phyloP scores from a whole-genome alignment of 2,329 filamentous ascomycete species.

The Westerdykella aurantiaca region DNA sequence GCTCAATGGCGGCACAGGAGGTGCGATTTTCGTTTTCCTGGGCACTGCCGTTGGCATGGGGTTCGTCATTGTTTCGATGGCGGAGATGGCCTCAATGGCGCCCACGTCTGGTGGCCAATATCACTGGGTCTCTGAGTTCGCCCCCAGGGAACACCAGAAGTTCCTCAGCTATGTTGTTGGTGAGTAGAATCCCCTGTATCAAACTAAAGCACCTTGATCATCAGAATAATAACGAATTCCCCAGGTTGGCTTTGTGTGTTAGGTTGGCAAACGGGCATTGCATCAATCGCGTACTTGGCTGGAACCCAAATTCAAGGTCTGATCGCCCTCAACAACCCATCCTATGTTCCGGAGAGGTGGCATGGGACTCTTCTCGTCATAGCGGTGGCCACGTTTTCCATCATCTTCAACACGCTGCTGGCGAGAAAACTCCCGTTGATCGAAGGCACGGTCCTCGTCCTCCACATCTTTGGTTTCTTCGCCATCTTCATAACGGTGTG shows the following conservation, averaged over 20 bases:
- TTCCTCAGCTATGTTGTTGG: constrained; percentile 30
- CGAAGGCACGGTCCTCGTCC: constrained; percentile 43
- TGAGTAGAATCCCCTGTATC: constrained; percentile 1
- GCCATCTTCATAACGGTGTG: constrained; percentile 39
- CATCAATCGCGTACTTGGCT: constrained; percentile 24
- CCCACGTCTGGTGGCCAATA: constrained; percentile 16
- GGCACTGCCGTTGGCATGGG: constrained; percentile 29
- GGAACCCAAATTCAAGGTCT: constrained; percentile 30
- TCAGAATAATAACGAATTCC: background rate
- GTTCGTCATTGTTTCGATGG: constrained; percentile 25
- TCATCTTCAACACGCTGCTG: constrained; percentile 43
- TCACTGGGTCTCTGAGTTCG: constrained; percentile 17
- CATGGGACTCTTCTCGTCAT: constrained; percentile 48
- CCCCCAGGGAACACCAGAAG: constrained; percentile 22
- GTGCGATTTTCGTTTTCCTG: constrained; percentile 32
- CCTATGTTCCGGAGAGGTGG: constrained; percentile 41
- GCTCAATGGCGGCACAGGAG: constrained; percentile 31
- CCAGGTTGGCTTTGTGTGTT: constrained; percentile 40
- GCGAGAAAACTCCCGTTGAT: constrained; percentile 42
- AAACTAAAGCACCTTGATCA: background rate
- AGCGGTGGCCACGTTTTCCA: constrained; percentile 36
- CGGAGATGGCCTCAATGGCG: constrained; percentile 30
- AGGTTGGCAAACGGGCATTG: constrained; percentile 38
- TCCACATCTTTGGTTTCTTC: constrained; percentile 49
- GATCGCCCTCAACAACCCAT: constrained; percentile 35